Base-by-base conservation (phyloP, 495 filamentous ascomycete genomes). In the Neurospora africana region DNA sequence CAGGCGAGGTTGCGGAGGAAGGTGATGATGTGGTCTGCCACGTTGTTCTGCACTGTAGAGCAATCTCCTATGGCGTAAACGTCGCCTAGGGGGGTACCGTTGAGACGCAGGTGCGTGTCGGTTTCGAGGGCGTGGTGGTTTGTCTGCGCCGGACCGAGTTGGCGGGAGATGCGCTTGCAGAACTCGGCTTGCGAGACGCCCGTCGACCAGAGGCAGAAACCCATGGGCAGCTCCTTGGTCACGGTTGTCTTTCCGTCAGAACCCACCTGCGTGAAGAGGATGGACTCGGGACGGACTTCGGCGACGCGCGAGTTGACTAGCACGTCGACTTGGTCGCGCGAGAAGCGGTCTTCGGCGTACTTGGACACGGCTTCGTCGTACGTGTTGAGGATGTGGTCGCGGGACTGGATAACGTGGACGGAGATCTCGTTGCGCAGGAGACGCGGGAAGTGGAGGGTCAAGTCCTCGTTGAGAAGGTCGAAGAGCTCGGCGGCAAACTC, bases 21-120 rank as follows among this genome's bases (percentile, higher is more conserved):
- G 19, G 87, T 87, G 68, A 97, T 84, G 74, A 98, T 89, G 83
- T 97, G 90, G 73, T 92, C 90, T 30, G 93, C 91, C 7, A 97
- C 83, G 77, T 98, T 98, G 84, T 98, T 98, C 76, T 98, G 96
- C 0, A 98, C 96, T 0, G 95, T 98, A 15, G 91, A 84, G 83
- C 95, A 98, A 81, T 99, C 96, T n/a, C 96, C 96, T 70, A 99
- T 92, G 68, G 93, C 93, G 79, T 99, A 99, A 38, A 99, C 93
- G 76, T 98, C 95, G 44, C 96, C 95, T 0, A 98, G 84, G 0
- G 95, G 96, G 0, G 96, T 90, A 41, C 96, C 96, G 75, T 91
- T 93, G 0, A 99, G 83, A 47, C 96, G 93, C 8, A 98, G 90
- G 80, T 99, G 93, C 5, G 93, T 89, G 81, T 99, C 96, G 0